Evolutionary conservation across 1,284 basidiomycete species (phyloP).

Genomic region (Tetrapyrgos nigripes): DNA sequence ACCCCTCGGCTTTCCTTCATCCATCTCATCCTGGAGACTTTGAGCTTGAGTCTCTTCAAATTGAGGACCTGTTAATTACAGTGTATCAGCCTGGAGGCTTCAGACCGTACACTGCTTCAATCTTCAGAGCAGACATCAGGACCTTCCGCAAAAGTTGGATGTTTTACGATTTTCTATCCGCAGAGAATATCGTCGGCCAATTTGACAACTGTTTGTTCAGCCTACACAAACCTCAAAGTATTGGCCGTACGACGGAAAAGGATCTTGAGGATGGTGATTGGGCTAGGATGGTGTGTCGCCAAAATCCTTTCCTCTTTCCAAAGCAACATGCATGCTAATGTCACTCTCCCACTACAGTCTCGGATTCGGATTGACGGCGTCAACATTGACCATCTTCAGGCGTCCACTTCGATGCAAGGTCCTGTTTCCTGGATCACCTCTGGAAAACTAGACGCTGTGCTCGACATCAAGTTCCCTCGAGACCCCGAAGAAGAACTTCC

Average conservation of each 20-base stretch:
- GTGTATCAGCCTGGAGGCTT: constrained; percentile 95
- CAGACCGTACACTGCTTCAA: constrained; percentile 93
- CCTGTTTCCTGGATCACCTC: constrained; percentile 97
- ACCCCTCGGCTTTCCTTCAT: constrained; percentile 86
- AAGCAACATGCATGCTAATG: not conserved
- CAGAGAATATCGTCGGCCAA: constrained; percentile 96
- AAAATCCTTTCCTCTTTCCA: not conserved
- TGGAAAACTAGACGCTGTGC: constrained; percentile 95
- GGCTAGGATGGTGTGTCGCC: constrained; percentile 81
- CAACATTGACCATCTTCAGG: constrained; percentile 95
- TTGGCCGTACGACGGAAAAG: constrained; percentile 87
- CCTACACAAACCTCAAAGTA: constrained; percentile 95
- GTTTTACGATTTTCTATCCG: constrained; percentile 92
- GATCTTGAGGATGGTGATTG: constrained; percentile 84
- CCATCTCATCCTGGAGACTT: constrained; percentile 84
- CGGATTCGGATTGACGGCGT: constrained; percentile 97
- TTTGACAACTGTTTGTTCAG: constrained; percentile 98
- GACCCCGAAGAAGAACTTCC: constrained; percentile 78
- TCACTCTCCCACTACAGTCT: constrained; percentile 62
- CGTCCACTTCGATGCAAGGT: constrained; percentile 82
- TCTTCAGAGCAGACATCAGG: constrained; percentile 92
- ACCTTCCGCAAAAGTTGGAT: constrained; percentile 93
- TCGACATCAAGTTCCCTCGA: constrained; percentile 97
- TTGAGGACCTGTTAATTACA: constrained; percentile 95
- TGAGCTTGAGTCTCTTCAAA: constrained; percentile 86